Percentiles rank a stretch among this genome's conserved stretches.
phyloP scores from a whole-genome alignment of 2,329 filamentous ascomycete genomes.

The Ceratocystis eucalypticola region DNA sequence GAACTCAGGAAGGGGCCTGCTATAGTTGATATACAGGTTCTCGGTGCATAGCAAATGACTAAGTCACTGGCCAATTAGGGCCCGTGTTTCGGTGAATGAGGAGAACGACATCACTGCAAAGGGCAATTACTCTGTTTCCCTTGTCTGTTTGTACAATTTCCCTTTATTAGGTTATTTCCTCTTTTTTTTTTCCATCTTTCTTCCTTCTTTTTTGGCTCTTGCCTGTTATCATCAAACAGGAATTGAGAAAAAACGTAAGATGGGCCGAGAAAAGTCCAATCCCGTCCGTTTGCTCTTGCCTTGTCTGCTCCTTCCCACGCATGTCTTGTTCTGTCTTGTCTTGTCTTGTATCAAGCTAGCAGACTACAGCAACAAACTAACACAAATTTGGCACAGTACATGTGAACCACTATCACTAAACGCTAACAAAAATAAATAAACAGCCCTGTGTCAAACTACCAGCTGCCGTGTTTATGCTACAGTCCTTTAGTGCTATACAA shows the following conservation, averaged over 20 bases:
- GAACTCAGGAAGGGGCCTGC: not conserved
- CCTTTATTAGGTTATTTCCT: not conserved
- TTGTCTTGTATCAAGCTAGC: not conserved
- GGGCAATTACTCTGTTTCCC: not conserved
- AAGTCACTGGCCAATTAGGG: not conserved
- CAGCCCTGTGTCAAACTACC: not conserved
- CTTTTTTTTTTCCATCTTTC: not conserved
- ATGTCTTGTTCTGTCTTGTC: not conserved
- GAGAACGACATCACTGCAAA: not conserved
- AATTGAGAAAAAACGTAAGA: not conserved
- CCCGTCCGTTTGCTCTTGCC: not conserved
- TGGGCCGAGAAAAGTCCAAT: not conserved
- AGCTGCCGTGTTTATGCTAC: not conserved
- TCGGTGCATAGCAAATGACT: not conserved
- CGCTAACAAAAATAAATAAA: no score
- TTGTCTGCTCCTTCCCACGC: not conserved
- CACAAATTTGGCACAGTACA: no score
- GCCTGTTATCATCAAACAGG: not conserved
- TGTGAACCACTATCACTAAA: no score
- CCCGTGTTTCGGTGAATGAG: not conserved
- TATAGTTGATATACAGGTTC: conserved; percentile 4
- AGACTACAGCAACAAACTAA: not conserved
- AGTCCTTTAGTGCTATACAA: not conserved
- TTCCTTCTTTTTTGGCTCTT: not conserved
- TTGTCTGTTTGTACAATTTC: not conserved